Conservation (phyloP, 352 stramenopile species). For the Pythium aphanidermatum region DNA sequence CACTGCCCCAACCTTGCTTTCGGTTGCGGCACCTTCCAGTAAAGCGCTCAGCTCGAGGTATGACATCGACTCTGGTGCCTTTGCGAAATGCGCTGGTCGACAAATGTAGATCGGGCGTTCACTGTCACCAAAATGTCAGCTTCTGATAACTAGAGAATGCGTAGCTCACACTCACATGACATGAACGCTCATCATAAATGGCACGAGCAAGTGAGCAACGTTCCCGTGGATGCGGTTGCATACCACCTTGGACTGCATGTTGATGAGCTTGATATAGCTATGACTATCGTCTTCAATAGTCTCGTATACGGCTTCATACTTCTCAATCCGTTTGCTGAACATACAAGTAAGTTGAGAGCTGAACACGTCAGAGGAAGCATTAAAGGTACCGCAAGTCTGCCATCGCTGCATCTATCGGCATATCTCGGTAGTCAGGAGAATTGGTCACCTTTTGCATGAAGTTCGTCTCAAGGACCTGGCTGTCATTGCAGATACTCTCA, state of each 20-base stretch:
- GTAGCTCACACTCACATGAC: slow-evolving; percentile 22
- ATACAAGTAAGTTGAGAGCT: background rate
- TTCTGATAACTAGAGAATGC: background rate
- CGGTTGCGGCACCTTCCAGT: slow-evolving; percentile 1
- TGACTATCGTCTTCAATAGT: slow-evolving; percentile 51
- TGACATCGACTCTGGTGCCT: slow-evolving; percentile 21
- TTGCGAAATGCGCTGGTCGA: slow-evolving; percentile 27
- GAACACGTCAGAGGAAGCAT: background rate
- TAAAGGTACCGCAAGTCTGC: slow-evolving; percentile 41
- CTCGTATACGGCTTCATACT: slow-evolving; percentile 66
- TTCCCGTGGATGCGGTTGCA: slow-evolving; percentile 47
- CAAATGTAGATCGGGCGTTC: slow-evolving; percentile 38
- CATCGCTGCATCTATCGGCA: slow-evolving; percentile 39
- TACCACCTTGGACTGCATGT: slow-evolving; percentile 55
- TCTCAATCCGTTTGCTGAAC: slow-evolving; percentile 42
- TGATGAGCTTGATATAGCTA: slow-evolving; percentile 72
- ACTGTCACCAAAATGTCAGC: background rate
- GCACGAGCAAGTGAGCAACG: slow-evolving; percentile 39
- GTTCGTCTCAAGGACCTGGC: slow-evolving; percentile 46
- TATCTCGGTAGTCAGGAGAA: slow-evolving; percentile 54
- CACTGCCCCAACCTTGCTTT: slow-evolving; percentile 10
- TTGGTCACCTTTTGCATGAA: slow-evolving; percentile 45
- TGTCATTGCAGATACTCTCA: slow-evolving; percentile 80
- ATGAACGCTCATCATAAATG: slow-evolving; percentile 50
- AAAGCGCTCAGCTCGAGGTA: slow-evolving; percentile 15